Conservation (phyloP, 768 basidiomycete genomes). For the Botryobasidium botryosum region DNA sequence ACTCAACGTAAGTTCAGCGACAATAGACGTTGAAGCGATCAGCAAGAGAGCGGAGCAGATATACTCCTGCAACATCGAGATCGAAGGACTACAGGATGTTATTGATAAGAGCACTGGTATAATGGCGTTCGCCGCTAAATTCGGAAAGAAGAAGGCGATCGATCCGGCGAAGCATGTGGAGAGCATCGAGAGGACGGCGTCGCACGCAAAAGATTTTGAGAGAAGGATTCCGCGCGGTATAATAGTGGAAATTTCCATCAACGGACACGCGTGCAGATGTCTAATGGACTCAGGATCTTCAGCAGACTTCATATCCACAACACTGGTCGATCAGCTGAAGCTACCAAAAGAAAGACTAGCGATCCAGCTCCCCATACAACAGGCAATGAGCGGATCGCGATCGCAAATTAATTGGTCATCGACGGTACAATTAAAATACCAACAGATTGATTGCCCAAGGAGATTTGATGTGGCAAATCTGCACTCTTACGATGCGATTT, state of each 20-base stretch:
- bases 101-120: too few relatives aligned
- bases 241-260: slow-evolving; percentile 2
- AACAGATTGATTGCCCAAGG: neutral
- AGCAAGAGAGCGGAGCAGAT: too few relatives aligned
- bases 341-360: slow-evolving; percentile 11
- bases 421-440: slow-evolving; percentile 4
- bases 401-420: slow-evolving; percentile 4
- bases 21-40: too few relatives aligned
- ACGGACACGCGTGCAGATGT: neutral
- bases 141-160: too few relatives aligned
- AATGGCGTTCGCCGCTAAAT: too few relatives aligned
- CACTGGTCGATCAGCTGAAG: slow-evolving; percentile 7
- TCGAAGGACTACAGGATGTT: too few relatives aligned
- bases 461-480: slow-evolving; percentile 22
- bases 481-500: slow-evolving; percentile 22
- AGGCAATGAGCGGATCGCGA: slow-evolving; percentile 8
- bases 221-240: slow-evolving; percentile 3
- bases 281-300: slow-evolving; percentile 10
- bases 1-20: too few relatives aligned
- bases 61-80: too few relatives aligned
- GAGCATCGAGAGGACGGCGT: slow-evolving; percentile 6
- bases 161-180: too few relatives aligned
- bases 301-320: slow-evolving; percentile 11
- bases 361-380: slow-evolving; percentile 11
- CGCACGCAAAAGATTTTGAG: neutral